Evolutionary conservation across 176 grass and related monocot species (phyloP).

Genomic region (Aegilops sharonensis): DNA sequence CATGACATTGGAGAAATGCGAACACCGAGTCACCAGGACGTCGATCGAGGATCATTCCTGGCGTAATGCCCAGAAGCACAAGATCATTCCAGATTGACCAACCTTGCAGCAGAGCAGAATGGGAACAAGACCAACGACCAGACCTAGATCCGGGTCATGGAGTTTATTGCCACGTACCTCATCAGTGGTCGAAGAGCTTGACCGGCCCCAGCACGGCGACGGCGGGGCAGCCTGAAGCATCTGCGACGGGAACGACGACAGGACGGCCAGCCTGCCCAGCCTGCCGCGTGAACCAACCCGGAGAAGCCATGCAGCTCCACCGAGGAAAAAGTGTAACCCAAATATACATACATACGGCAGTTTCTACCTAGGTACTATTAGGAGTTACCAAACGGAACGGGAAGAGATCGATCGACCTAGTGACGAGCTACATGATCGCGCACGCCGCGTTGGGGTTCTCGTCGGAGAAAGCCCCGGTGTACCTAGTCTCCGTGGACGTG

Average conservation of each 20-base stretch:
- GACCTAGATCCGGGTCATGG: not conserved
- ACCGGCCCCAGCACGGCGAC: not conserved
- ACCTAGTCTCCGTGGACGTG: slow-evolving; percentile 44
- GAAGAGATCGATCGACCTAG: not conserved
- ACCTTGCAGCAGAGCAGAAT: not conserved
- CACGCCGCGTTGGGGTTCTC: slow-evolving; percentile 56
- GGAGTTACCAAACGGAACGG: not conserved
- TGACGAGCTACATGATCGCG: slow-evolving; percentile 30
- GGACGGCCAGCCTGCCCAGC: not conserved
- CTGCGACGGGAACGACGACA: not conserved
- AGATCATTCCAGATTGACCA: not conserved
- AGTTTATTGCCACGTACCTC: slow-evolving; percentile 1
- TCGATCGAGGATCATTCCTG: not conserved
- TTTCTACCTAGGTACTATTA: not conserved
- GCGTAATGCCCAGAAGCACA: not conserved
- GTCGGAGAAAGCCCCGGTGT: slow-evolving; percentile 42
- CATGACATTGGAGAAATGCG: not conserved
- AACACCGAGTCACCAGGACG: not conserved
- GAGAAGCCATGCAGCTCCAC: slow-evolving; percentile 1
- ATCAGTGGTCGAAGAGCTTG: not conserved
- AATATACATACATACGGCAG: not conserved
- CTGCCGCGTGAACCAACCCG: not conserved
- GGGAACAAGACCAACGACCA: not conserved
- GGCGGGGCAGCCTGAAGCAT: not conserved
- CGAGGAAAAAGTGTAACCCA: not conserved